phyloP scores from a whole-genome alignment of 352 stramenopile species.

The Thalassiosira exigua region DNA sequence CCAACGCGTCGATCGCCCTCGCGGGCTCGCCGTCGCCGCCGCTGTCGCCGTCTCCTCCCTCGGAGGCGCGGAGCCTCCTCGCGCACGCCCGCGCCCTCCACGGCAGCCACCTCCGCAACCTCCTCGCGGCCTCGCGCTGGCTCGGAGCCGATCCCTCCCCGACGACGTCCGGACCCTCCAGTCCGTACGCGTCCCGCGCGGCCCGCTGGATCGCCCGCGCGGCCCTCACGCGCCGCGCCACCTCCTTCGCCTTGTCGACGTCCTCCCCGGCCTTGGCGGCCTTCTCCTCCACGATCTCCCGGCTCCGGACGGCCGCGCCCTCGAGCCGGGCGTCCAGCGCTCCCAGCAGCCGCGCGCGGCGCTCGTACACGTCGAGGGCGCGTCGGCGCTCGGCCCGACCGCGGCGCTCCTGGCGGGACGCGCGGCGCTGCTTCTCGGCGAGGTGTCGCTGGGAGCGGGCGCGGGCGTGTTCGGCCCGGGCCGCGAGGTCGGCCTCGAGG shows the following conservation, averaged over 20 bases:
- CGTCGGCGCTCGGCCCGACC: conserved; percentile 86
- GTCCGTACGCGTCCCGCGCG: background rate
- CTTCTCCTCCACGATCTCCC: conserved; percentile 90
- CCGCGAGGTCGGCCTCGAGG: conserved; percentile 17
- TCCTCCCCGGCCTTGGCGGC: conserved; percentile 36
- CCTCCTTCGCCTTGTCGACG: conserved; percentile 18
- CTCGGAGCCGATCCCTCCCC: background rate
- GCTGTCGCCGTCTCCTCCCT: conserved; percentile 54
- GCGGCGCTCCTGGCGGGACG: conserved; percentile 33
- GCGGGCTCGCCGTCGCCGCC: conserved; percentile 3
- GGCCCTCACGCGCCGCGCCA: conserved; percentile 36
- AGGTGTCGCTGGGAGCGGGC: conserved; percentile 20
- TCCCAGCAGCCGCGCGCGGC: conserved; percentile 85
- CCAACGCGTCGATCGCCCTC: background rate
- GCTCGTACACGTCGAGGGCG: conserved; percentile 88
- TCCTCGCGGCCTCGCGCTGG: background rate
- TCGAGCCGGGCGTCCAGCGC: conserved; percentile 80
- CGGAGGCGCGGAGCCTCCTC: conserved; percentile 1
- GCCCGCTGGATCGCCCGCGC: conserved; percentile 31
- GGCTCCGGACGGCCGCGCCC: conserved; percentile 91
- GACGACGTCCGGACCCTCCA: background rate
- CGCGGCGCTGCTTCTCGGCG: conserved; percentile 35
- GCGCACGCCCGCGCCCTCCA: conserved; percentile 23
- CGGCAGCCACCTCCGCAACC: conserved; percentile 20
- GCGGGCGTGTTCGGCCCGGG: conserved; percentile 13